Conservation (phyloP, 1,284 basidiomycete species). For the Trichosporon coremiiforme region DNA sequence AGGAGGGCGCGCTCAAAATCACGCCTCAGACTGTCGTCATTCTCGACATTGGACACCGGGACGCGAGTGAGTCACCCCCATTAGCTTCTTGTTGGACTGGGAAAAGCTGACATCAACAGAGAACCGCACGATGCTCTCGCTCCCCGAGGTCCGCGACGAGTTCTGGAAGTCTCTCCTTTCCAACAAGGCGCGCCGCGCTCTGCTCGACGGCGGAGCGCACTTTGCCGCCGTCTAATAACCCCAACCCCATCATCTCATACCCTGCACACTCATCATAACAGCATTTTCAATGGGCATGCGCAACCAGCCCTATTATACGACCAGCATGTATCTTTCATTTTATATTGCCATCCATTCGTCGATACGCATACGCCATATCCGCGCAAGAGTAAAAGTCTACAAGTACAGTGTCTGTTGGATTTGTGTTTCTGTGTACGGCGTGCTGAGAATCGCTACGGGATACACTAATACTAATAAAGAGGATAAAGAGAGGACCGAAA, state of each 20-base stretch:
- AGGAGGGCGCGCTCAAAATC: slow-evolving; percentile 52
- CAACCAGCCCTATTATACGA: neutral
- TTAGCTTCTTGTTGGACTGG: no score
- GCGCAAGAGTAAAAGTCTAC: neutral
- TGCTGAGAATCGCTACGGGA: neutral
- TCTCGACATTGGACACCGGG: slow-evolving; percentile 52
- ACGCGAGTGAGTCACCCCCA: slow-evolving; percentile 43
- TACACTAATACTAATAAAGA: neutral
- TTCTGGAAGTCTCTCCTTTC: slow-evolving; percentile 55
- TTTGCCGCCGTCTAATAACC: neutral
- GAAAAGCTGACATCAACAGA: slow-evolving; percentile 37
- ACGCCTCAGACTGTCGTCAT: slow-evolving; percentile 49
- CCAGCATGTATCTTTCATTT: slow-evolving; percentile 10
- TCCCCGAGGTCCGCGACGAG: slow-evolving; percentile 54
- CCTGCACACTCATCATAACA: slow-evolving; percentile 1
- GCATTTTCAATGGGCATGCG: slow-evolving; percentile 1
- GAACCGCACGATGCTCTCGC: slow-evolving; percentile 52
- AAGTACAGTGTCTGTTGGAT: neutral
- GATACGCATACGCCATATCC: neutral
- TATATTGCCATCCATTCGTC: neutral
- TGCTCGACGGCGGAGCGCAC: slow-evolving; percentile 37
- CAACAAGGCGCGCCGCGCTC: slow-evolving; percentile 40
- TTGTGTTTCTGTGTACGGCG: neutral
- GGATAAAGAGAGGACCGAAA: neutral
- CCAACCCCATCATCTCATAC: neutral